Base-by-base conservation (phyloP, 208 protist genomes). In the Lotmaria passim region DNA sequence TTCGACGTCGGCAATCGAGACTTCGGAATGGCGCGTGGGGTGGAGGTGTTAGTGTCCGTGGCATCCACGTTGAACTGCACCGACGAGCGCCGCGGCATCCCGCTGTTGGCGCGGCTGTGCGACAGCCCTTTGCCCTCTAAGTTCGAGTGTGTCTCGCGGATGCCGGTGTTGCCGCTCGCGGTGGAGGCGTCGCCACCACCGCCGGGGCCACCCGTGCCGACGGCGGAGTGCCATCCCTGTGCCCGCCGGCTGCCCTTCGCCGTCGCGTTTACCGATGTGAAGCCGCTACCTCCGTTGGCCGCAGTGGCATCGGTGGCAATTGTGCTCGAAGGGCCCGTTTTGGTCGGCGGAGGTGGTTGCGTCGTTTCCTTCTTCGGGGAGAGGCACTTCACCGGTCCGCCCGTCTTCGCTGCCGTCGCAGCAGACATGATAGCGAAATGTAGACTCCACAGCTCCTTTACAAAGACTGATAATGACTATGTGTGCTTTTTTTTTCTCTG, bases 11-110 rank as follows among this genome's bases (percentile, higher is more conserved):
- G 3, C 36, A 26, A 6, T 3, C 21, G n/a, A 19, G 36, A 7
- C 36, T 48, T 53, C 31, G 55, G 26, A 7, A 21, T 6, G 2
- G 39, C 24, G 19, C 31, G 21, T 34, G 43, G 59, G 31, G 28
- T 17, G 68, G 23, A 10, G 0, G 39, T 6, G 34, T 57, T 55
- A n/a, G n/a, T n/a, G 33, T 36, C 31, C 30, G 57, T 2, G 3
- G 31, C 28, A 21, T 70, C 62, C 12, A 38, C 52, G 33, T 34
- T 70, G 15, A 74, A 70, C 31, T 78, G 76, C n/a, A 82, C 76
- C 0, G 76, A 82, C 2, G 44, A 43, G 7, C 48, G 58, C 1
- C 59, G 64, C 6, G 47, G n/a, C 3, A 48, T 67, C 23, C 19
- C 28, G 24, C 55, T 46, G 33, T 17, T 67, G n/a, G 30, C 15